Conservation (phyloP, 2,329 filamentous ascomycete species). For the Corinectria fuckeliana region DNA sequence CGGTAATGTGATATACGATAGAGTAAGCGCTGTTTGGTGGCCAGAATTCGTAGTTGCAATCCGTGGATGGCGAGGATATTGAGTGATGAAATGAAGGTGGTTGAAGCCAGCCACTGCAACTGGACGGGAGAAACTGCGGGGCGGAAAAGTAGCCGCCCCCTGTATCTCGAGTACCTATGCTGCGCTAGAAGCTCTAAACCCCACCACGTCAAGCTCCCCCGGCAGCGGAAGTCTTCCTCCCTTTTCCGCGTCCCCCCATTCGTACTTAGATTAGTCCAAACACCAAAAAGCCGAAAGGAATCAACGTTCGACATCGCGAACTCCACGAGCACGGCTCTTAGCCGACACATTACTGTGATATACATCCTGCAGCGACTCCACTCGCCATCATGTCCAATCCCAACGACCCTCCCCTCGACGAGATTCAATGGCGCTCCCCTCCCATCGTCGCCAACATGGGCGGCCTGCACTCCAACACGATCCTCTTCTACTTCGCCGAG, state of each 20-base stretch:
- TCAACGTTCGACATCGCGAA: neutral
- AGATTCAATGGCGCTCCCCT: conserved; percentile 70
- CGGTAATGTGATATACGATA: accelerated
- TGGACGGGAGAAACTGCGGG: conserved; percentile 9
- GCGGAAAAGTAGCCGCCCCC: conserved; percentile 16
- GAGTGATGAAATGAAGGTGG: neutral
- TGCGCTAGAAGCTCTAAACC: conserved; percentile 27
- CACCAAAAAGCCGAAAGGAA: neutral
- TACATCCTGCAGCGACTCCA: neutral
- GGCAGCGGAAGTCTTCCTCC: neutral
- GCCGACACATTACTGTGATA: neutral
- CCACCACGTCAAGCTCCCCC: conserved; percentile 25
- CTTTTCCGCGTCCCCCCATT: neutral
- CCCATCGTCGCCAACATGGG: conserved; percentile 56
- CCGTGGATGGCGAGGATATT: neutral
- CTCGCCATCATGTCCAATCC: conserved; percentile 49
- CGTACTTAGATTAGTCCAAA: no score
- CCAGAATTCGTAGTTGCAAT: neutral
- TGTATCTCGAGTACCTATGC: neutral
- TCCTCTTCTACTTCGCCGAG: conserved; percentile 71
- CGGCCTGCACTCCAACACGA: conserved; percentile 68
- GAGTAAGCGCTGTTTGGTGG: neutral
- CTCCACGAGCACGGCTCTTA: neutral
- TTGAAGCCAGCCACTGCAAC: conserved; percentile 1
- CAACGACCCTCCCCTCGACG: conserved; percentile 64